Percentiles rank a stretch among this genome's conserved stretches.
phyloP scores from a whole-genome alignment of 805 yeast species.

The Yarrowia porcina region DNA sequence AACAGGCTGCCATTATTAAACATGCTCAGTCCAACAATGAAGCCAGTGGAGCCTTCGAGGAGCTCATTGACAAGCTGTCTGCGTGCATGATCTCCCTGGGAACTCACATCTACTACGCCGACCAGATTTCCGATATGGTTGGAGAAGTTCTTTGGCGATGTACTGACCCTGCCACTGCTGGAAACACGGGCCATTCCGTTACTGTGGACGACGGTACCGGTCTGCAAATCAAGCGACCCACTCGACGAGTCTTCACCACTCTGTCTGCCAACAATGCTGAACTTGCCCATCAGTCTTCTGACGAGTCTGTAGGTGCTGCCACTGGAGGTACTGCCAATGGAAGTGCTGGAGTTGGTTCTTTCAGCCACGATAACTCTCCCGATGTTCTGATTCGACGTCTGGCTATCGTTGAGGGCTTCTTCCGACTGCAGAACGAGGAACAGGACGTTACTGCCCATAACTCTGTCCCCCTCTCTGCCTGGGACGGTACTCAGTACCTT shows the following conservation, averaged over 20 bases:
- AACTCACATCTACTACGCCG: constrained; percentile 76
- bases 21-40: constrained; percentile 27
- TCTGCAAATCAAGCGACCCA: constrained; percentile 24
- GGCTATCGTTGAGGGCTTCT: constrained; percentile 30
- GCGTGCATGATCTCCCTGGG: constrained; percentile 66
- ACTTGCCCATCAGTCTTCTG: constrained; percentile 2
- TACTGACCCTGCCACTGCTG: constrained; percentile 27
- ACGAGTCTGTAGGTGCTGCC: constrained; percentile 19
- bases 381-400: constrained; percentile 6
- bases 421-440: constrained; percentile 22
- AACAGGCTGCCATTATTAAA: constrained; percentile 34
- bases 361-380: not conserved
- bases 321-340: constrained; percentile 1
- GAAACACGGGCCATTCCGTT: not conserved
- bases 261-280: not conserved
- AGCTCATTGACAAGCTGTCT: constrained; percentile 47
- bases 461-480: constrained; percentile 30
- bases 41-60: constrained; percentile 24
- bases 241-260: constrained; percentile 18
- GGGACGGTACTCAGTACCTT: constrained; percentile 38
- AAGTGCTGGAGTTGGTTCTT: not conserved
- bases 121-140: constrained; percentile 80
- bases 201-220: constrained; percentile 23
- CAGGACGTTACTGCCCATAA: constrained; percentile 17
- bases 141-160: constrained; percentile 51